Evolutionary conservation across 306 rosid species (phyloP).

Genomic region (Trichosanthes truncata): DNA sequence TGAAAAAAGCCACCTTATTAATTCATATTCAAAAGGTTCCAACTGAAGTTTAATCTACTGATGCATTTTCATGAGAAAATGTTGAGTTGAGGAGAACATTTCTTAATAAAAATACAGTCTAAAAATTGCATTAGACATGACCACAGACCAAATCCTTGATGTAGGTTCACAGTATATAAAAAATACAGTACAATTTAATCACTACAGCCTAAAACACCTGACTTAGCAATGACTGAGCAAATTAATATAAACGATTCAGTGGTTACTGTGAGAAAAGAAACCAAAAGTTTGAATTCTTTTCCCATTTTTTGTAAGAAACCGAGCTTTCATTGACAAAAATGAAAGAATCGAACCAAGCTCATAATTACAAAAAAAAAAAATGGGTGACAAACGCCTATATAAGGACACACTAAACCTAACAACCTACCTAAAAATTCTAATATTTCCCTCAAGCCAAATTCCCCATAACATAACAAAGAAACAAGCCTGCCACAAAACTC

Average conservation of each 20-base stretch:
- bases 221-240: not conserved
- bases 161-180: not conserved
- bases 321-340: no score
- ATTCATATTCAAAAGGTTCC: not conserved
- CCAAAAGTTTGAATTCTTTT: not conserved
- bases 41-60: not conserved
- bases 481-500: no score
- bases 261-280: not conserved
- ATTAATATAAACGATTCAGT: not conserved
- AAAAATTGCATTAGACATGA: not conserved
- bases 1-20: not conserved
- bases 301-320: no score
- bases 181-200: not conserved
- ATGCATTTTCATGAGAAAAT: not conserved
- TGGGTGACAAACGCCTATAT: no score
- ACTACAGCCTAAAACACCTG: not conserved
- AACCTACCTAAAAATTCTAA: no score
- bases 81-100: not conserved
- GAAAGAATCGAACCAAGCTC: no score
- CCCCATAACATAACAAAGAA: no score
- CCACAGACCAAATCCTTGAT: not conserved
- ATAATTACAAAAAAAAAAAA: no score
- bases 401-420: no score
- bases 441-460: no score
- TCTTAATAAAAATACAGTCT: not conserved